Evolutionary conservation across 1,284 basidiomycete species (phyloP), one percentile per base, ranked within the genome.

Genomic region (Blastosporella zonata): DNA sequence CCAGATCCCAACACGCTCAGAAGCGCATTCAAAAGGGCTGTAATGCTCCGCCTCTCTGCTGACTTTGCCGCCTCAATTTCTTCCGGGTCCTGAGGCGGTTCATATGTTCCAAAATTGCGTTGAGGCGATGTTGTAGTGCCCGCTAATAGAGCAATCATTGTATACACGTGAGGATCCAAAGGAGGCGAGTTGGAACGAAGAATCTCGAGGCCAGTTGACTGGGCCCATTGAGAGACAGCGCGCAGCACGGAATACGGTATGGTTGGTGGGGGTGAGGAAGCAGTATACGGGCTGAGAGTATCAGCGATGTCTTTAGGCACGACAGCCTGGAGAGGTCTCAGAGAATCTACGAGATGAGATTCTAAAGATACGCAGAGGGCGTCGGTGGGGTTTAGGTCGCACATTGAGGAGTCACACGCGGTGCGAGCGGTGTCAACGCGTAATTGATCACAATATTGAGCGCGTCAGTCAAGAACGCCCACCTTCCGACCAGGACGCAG

Each of bases 41-140:
- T 81, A 33, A 91, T 79, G 8, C 80, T 78, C 52, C 82, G 81
- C 47, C 77, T 70, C 53, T 90, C 86, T 33, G 72, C 72, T 23
- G 68, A 66, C 45, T 67, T 73, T 39, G 72, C 65, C 37, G 71
- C 69, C 38, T 67, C 71, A 9, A 72, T 54, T 40, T 73, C 65
- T 50, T 72, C 74, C 22, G 72, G 70, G 36, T 72, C 71, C 45
- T 67, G 63, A 13, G 72, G 69, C 13, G 74, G 71, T 2, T 62
- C 52, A 54, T 75, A 75, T 21, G 66, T 59, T 25, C 82, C 81
- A 52, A 87, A 84, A 39, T 74, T 79, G 43, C 84, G 78, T 49
- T 86, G 80, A 12, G 89, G 88, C 5, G 84, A 84, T 13, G 87
- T 84, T 28, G 73, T 78, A 2, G 83, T 76, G 22, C 88, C 88